A percentile compares a stretch with the other conserved stretches of the same genome.
Conservation (phyloP, 2,329 filamentous ascomycete genomes). For the Xylaria sp. region DNA sequence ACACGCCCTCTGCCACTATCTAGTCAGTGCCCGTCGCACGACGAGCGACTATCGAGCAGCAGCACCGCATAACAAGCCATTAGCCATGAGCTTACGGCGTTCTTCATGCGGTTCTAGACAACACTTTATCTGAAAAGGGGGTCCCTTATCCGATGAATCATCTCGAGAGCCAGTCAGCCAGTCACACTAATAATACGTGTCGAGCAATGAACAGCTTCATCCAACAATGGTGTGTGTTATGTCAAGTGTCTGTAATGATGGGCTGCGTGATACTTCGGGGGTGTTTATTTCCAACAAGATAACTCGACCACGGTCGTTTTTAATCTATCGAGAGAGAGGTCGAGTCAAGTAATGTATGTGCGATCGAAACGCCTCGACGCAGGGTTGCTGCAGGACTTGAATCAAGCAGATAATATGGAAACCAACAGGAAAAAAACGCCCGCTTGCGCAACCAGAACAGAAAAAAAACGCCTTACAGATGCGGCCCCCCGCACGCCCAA, state of each 20-base stretch:
- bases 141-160: no score
- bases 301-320: no score
- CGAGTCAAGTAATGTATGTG: no score
- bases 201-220: background rate
- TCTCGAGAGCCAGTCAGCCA: background rate
- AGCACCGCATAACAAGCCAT: background rate
- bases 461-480: background rate
- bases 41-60: background rate
- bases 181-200: background rate
- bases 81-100: background rate
- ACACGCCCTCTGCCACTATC: background rate
- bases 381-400: no score
- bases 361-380: no score
- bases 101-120: background rate
- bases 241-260: no score
- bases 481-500: conserved; percentile 4
- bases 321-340: no score
- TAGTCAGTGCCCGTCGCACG: background rate
- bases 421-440: background rate
- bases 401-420: background rate
- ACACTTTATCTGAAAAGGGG: background rate
- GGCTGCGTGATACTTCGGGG: no score
- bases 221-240: no score
- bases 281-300: no score
- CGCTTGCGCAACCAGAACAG: background rate